Conservation (phyloP, 768 basidiomycete genomes). For the Crassisporium funariophilum region DNA sequence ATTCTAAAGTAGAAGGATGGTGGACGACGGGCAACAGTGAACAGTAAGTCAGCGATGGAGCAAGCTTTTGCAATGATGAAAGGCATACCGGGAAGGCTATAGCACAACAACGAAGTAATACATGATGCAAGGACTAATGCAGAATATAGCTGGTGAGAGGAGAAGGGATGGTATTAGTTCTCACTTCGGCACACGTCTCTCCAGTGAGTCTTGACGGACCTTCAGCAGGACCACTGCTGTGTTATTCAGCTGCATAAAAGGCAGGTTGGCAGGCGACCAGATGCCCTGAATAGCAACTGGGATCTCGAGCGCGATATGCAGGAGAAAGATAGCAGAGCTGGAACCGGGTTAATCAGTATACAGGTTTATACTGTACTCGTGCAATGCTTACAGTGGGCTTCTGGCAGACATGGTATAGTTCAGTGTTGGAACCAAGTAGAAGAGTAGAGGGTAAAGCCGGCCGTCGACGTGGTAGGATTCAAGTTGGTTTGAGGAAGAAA, state of each 20-base stretch:
- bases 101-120: conserved; percentile 62
- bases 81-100: conserved; percentile 65
- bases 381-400: conserved; percentile 42
- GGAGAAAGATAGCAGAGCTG: conserved; percentile 63
- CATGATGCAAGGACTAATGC: conserved; percentile 64
- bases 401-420: conserved; percentile 20
- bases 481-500: background rate
- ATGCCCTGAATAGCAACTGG: conserved; percentile 80
- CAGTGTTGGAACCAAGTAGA: background rate
- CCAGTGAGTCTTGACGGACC: conserved; percentile 38
- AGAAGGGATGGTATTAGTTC: background rate
- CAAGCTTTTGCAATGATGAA: background rate
- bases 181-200: background rate
- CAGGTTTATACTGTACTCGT: background rate
- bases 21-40: background rate
- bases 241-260: conserved; percentile 82
- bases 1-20: conserved; percentile 51
- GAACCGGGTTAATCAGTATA: background rate
- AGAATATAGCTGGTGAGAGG: conserved; percentile 60
- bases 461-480: conserved; percentile 2
- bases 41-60: background rate
- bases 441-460: background rate
- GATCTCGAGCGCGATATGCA: conserved; percentile 79
- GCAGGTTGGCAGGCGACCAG: conserved; percentile 59
- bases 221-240: conserved; percentile 77